Evolutionary conservation across 306 rosid species (phyloP), one percentile per base, ranked within the genome.

Genomic region (Neltuma alba): DNA sequence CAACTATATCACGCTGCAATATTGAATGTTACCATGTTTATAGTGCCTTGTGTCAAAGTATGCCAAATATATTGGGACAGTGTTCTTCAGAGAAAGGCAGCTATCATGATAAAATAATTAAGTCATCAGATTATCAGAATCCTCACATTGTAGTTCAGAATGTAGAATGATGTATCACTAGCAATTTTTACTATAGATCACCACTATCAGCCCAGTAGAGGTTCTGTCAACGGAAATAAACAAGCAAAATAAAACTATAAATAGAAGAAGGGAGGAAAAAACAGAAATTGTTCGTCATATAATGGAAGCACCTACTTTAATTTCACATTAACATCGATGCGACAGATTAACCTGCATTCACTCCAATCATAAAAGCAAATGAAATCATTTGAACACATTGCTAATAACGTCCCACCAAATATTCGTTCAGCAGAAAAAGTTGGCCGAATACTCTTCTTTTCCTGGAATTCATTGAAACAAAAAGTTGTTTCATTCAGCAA

Each of bases 361-460:
- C 86, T 87, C 99, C 99, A 94, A 77, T 94, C 99, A 86, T 94
- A 94, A 70, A 94, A 94, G 83, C 99, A 94, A 70, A 94, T 94
- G 85, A 94, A 94, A 84, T 94, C 99, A 74, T 94, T 94, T 70
- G 99, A 94, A 86, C 99, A 91, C 94, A 94, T 92, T 0, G 99
- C 99, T 84, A 92, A 71, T 70, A 94, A 80, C 54, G 92, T 86
- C 83, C 99, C 99, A 21, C 97, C 99, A 34, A 82, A 88, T 63
- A 94, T n/a, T n/a, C n/a, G n/a, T n/a, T n/a, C n/a, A n/a, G n/a
- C n/a, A n/a, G n/a, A n/a, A n/a, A n/a, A n/a, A n/a, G n/a, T n/a
- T n/a, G n/a, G n/a, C n/a, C n/a, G n/a, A n/a, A n/a, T n/a, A n/a
- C n/a, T n/a, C n/a, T n/a, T n/a, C n/a, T n/a, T n/a, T n/a, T n/a